Base-by-base conservation (phyloP, 495 filamentous ascomycete genomes). In the Cercophora sp. region DNA sequence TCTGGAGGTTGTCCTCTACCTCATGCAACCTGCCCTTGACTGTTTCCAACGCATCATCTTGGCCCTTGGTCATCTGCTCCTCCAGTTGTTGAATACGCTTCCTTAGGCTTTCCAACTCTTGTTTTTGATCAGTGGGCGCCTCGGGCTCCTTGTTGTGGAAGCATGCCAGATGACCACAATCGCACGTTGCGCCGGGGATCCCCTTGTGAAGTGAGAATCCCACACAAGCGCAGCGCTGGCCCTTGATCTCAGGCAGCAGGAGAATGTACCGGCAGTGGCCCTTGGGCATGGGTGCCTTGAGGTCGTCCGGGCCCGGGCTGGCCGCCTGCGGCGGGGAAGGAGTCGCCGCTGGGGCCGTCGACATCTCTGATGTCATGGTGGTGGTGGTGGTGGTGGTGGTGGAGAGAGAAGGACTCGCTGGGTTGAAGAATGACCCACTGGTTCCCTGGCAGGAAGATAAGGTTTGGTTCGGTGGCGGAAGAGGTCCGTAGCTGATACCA, bases 261-360 rank as follows among this genome's bases (percentile, higher is more conserved):
- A 81, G 54, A 55, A 81, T 80, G 53, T 78, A 81, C 45, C 78
- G 72, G 46, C 78, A 81, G 40, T 79, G 71, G 15, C 78, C 78
- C 50, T 70, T 72, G 19, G 78, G 78, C 43, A 80, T 72, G 27
- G 54, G 63, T 18, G 67, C 48, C n/a, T n/a, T n/a, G n/a, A n/a
- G n/a, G 26, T 77, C 72, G 50, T 76, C 74, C 9, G 55, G 23
- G 29, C 31, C 11, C 27, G 55, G 58, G 22, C 42, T 43, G 35
- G 52, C 59, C 31, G 55, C 54, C 58, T 67, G 65, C 35, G 57
- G 48, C 36, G 67, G 67, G 26, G 67, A 70, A 16, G 63, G 61
- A 3, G 65, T 60, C n/a, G n/a, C n/a, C n/a, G n/a, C n/a, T n/a
- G 64, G 62, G 15, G 44, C 54, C 3, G 32, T 37, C 46, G 63